Conservation (phyloP, 352 stramenopile species). For the Lagenidium sp. region DNA sequence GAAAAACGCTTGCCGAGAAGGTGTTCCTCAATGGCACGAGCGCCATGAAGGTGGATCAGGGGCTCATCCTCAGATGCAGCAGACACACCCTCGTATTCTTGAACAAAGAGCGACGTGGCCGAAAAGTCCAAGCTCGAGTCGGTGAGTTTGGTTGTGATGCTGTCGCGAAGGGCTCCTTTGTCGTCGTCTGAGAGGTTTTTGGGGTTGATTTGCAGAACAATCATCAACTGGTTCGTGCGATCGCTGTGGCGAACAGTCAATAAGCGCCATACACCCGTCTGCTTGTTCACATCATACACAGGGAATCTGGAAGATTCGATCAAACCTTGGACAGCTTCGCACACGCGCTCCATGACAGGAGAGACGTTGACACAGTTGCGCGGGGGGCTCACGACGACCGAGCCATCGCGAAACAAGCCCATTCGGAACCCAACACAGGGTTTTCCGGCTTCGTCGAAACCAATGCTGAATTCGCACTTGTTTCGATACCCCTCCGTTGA, state of each 20-base stretch:
- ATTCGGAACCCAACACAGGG: slow-evolving; percentile 85
- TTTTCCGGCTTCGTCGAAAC: slow-evolving; percentile 63
- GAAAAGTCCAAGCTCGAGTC: slow-evolving; percentile 17
- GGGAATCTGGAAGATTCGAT: slow-evolving; percentile 43
- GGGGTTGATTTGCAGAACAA: slow-evolving; percentile 69
- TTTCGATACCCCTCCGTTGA: slow-evolving; percentile 90
- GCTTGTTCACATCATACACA: slow-evolving; percentile 66
- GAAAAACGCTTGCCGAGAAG: slow-evolving; percentile 86
- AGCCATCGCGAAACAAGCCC: slow-evolving; percentile 71
- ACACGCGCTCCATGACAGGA: slow-evolving; percentile 74
- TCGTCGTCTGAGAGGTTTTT: slow-evolving; percentile 24
- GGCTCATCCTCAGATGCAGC: slow-evolving; percentile 85
- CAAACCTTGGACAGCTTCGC: slow-evolving; percentile 48
- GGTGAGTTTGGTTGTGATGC: slow-evolving; percentile 1
- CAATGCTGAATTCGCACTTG: slow-evolving; percentile 97
- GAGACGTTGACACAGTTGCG: slow-evolving; percentile 76
- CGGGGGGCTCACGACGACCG: slow-evolving; percentile 55
- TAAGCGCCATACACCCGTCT: slow-evolving; percentile 64
- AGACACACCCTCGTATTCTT: slow-evolving; percentile 90
- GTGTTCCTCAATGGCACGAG: slow-evolving; percentile 69
- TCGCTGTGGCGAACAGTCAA: slow-evolving; percentile 68
- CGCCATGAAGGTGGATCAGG: slow-evolving; percentile 66
- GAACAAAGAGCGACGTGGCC: slow-evolving; percentile 89
- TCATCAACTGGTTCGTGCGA: slow-evolving; percentile 64
- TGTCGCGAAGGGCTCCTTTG: slow-evolving; percentile 23